Percentiles rank a stretch among this genome's conserved stretches.
phyloP scores from a whole-genome alignment of 371 early-diverging fungal species.

The Actinomortierella ambigua region DNA sequence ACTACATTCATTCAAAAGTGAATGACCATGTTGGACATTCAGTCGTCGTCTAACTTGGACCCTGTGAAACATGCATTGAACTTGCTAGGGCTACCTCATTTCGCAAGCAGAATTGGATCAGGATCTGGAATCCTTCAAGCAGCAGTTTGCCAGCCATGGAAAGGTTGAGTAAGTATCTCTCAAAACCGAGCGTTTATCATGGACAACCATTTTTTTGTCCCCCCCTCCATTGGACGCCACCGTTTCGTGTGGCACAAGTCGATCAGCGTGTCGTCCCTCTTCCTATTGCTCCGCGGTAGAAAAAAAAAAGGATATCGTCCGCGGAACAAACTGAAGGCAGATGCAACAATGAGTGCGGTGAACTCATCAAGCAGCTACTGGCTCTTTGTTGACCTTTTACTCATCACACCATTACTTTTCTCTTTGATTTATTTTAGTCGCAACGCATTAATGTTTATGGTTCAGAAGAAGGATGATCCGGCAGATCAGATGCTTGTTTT shows the following conservation, averaged over 20 bases:
- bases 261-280: no score
- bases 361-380: neutral
- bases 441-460: constrained; percentile 81
- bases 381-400: neutral
- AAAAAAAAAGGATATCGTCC: no score
- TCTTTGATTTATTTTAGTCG: constrained; percentile 58
- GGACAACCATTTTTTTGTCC: no score
- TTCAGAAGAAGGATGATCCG: constrained; percentile 82
- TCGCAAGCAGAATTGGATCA: constrained; percentile 81
- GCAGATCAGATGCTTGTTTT: constrained; percentile 89
- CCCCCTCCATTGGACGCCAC: no score
- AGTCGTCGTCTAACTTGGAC: no score
- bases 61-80: no score
- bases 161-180: constrained; percentile 84
- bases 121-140: constrained; percentile 82
- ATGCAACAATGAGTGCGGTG: neutral
- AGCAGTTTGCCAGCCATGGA: constrained; percentile 70
- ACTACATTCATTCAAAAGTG: no score
- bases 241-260: no score
- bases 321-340: no score
- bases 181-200: no score
- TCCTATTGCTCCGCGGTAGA: no score
- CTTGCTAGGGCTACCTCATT: constrained; percentile 81
- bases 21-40: no score
- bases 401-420: neutral